A percentile compares a stretch with the other conserved stretches of the same genome.
These are phyloP conservation scores for Hypoxylon lenormandii DNA, from an alignment of 495 filamentous ascomycete species.

Conservation along the genomic window DNA sequence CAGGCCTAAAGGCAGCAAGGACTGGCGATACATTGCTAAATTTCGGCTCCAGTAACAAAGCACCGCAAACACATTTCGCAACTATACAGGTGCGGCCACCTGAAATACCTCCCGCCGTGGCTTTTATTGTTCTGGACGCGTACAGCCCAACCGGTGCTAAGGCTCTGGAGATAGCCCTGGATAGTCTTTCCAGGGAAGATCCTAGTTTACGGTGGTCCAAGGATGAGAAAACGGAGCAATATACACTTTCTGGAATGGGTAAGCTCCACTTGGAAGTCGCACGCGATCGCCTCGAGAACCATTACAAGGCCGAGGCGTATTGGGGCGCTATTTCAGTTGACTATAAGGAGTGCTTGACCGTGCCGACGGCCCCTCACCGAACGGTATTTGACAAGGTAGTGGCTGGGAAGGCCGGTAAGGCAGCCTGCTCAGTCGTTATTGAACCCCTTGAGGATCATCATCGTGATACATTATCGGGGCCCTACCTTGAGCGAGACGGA, in stretches of 20 bases:
- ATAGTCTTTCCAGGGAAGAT: slow-evolving; percentile 86
- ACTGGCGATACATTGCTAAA: slow-evolving; percentile 93
- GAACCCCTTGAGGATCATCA: slow-evolving; percentile 67
- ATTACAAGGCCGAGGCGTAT: slow-evolving; percentile 87
- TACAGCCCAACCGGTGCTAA: slow-evolving; percentile 82
- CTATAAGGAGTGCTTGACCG: slow-evolving; percentile 82
- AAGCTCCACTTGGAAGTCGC: slow-evolving; percentile 98
- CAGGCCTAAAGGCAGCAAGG: slow-evolving; percentile 86
- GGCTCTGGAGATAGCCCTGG: slow-evolving; percentile 77
- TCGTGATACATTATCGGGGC: slow-evolving; percentile 49
- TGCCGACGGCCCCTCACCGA: slow-evolving; percentile 64
- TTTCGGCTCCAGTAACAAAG: slow-evolving; percentile 67
- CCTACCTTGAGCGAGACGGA: slow-evolving; percentile 59
- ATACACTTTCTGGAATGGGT: slow-evolving; percentile 94
- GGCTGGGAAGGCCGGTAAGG: slow-evolving; percentile 81
- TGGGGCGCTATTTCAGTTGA: slow-evolving; percentile 97
- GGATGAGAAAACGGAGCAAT: slow-evolving; percentile 92
- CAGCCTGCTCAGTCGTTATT: slow-evolving; percentile 75
- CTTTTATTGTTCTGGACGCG: slow-evolving; percentile 93
- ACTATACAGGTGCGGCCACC: slow-evolving; percentile 87
- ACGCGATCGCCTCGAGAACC: slow-evolving; percentile 82
- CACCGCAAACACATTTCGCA: slow-evolving; percentile 71
- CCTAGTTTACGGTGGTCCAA: slow-evolving; percentile 87
- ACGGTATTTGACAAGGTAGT: slow-evolving; percentile 80
- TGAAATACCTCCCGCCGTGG: slow-evolving; percentile 90